These are phyloP conservation scores for Phytophthora pistaciae DNA, from an alignment of 352 stramenopile species.

Conservation along the genomic window DNA sequence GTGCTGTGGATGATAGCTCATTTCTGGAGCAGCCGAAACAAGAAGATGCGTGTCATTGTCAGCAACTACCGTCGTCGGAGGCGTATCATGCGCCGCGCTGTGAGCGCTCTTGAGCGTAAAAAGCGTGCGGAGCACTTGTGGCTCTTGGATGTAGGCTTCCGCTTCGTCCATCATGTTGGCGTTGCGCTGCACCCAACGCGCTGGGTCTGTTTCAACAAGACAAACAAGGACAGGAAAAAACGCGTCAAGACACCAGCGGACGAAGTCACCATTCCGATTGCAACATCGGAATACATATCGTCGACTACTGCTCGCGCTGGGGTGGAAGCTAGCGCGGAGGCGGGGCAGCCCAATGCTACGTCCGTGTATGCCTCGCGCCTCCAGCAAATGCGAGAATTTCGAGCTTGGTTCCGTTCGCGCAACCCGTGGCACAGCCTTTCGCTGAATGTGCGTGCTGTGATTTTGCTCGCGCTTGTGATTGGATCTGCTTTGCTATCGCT, in stretches of 20 bases:
- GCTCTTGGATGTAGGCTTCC: conserved; percentile 82
- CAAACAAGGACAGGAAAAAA: conserved; percentile 28
- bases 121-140: conserved; percentile 75
- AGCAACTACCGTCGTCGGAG: conserved; percentile 78
- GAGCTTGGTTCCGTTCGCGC: conserved; percentile 35
- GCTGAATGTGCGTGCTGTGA: conserved; percentile 46
- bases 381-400: conserved; percentile 54
- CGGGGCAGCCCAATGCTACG: conserved; percentile 13
- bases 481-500: conserved; percentile 65
- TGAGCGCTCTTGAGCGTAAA: conserved; percentile 61
- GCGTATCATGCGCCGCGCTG: conserved; percentile 59
- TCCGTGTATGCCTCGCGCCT: conserved; percentile 37
- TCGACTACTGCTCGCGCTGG: conserved; percentile 11
- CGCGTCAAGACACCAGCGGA: conserved; percentile 24
- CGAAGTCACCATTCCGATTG: conserved; percentile 42
- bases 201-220: conserved; percentile 37
- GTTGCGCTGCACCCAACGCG: conserved; percentile 53
- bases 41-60: conserved; percentile 78
- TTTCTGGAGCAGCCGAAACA: conserved; percentile 85
- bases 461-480: conserved; percentile 69
- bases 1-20: conserved; percentile 76
- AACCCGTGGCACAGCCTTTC: conserved; percentile 73
- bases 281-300: conserved; percentile 16
- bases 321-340: conserved; percentile 9
- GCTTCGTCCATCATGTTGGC: conserved; percentile 70